A percentile compares a stretch with the other conserved stretches of the same genome.
phyloP scores from a whole-genome alignment of 345 rosid genomes.

The Fremontodendron californicum region DNA sequence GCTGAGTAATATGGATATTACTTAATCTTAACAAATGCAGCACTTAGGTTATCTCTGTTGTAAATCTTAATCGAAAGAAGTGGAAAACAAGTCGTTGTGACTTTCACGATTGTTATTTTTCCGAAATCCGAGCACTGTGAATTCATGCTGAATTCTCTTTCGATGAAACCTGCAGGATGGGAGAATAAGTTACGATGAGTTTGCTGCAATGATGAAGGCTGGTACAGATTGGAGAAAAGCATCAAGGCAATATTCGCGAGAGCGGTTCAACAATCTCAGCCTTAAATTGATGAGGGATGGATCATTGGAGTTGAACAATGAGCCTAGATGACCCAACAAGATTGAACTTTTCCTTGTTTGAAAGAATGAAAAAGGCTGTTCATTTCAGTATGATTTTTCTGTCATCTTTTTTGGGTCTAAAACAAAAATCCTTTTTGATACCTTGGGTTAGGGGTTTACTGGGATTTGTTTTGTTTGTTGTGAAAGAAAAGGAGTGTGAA shows the following conservation, averaged over 20 bases:
- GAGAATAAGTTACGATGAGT: constrained; percentile 80
- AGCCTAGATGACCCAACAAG: constrained; percentile 24
- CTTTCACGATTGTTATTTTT: background rate
- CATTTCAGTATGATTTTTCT: background rate
- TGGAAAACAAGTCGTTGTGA: background rate
- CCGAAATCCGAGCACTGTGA: background rate
- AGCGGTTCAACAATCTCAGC: constrained; percentile 84
- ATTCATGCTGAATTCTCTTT: background rate
- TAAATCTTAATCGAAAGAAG: background rate
- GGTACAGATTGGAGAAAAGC: constrained; percentile 99
- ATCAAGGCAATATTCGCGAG: constrained; percentile 91
- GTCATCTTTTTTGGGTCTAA: background rate
- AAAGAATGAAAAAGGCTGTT: background rate
- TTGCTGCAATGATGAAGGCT: constrained; percentile 88
- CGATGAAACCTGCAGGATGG: constrained; percentile 58
- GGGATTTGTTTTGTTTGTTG: too few species aligned
- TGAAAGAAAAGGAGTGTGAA: too few species aligned
- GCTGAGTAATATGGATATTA: too few species aligned
- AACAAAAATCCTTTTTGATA: background rate
- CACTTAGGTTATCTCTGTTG: background rate
- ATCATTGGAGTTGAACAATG: constrained; percentile 47
- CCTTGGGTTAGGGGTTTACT: background rate
- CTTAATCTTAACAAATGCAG: too few species aligned
- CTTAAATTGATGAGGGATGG: constrained; percentile 73
- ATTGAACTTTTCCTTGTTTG: constrained; percentile 4